These are phyloP conservation scores for Talaromyces marneffei DNA, from an alignment of 2,329 filamentous ascomycete genomes.

Conservation along the genomic window DNA sequence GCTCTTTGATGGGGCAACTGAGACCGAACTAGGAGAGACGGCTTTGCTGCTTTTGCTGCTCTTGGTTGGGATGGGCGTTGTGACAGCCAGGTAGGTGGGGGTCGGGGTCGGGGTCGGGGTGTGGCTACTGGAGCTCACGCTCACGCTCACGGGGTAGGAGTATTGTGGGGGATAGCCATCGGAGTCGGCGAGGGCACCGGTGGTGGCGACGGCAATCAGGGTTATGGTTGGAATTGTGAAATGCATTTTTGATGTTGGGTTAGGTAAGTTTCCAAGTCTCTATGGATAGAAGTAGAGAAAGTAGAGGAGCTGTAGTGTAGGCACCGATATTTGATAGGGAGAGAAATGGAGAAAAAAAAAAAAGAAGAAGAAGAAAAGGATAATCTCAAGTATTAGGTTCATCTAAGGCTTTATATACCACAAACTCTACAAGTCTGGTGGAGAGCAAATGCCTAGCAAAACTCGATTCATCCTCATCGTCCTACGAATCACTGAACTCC, in stretches of 20 bases:
- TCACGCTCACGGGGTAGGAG: constrained; percentile 7
- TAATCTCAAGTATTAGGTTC: not conserved
- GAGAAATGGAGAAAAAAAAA: not conserved
- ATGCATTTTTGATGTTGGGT: constrained; percentile 23
- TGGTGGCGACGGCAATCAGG: constrained; percentile 21
- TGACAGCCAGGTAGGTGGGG: not conserved
- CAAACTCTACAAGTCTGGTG: not conserved
- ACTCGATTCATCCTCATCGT: not conserved
- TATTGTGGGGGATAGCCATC: constrained; percentile 15
- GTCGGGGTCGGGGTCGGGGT: too few relatives aligned
- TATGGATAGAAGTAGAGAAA: not conserved
- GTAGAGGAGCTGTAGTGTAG: not conserved
- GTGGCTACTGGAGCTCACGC: too few relatives aligned
- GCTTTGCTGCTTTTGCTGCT: constrained; percentile 7
- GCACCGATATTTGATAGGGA: not conserved
- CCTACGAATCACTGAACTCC: not conserved
- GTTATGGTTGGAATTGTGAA: constrained; percentile 18
- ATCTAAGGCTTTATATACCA: not conserved
- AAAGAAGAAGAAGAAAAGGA: too few relatives aligned
- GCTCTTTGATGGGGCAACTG: not conserved
- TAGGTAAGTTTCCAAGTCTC: not conserved
- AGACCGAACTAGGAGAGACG: not conserved
- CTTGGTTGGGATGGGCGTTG: constrained; percentile 4
- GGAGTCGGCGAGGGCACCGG: constrained; percentile 16
- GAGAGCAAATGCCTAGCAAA: not conserved